Evolutionary conservation across 768 basidiomycete genomes (phyloP), one percentile per base, ranked within the genome.

Genomic region (Trichaptum fuscoviolaceum): DNA sequence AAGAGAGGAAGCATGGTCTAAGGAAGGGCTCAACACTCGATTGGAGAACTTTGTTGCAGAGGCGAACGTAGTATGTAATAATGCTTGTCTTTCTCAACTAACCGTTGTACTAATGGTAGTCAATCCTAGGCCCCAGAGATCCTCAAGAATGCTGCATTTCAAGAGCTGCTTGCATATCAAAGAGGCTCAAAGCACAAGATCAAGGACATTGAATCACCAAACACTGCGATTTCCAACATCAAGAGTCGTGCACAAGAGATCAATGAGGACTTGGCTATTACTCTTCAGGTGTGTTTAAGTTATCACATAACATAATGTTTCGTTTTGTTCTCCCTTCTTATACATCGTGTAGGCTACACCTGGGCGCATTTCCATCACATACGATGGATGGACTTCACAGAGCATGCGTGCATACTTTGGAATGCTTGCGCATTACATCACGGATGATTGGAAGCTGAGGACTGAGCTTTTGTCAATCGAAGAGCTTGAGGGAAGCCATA

Each of bases 341-440:
- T 18, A 7, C 9, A 20, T 17, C 3, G 3, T 17, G 24, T 61
- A 61, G 59, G 23, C 12, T 61, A 17, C 59, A 7, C 59, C 59
- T 61, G 59, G 59, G 15, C 59, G 12, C 30, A 12, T 61, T 23
- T 61, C 59, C 15, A 12, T 61, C 24, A 61, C 59, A 18, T 61
- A 25, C 15, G 59, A 61, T 34, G 59, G 59, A 15, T 61, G 59
- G 59, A 61, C 59, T 12, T 61, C 59, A 17, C 10, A 61, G 15
- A 61, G 15, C 30, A 61, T 61, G 59, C 10, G 15, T 9, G 59
- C 59, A 24, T 61, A 61, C 23, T 34, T 61, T 24, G 59, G 59
- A 15, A 34, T 61, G 15, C 15, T 34, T 12, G 59, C 23, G 15
- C 59, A 61, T 23, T 61, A 25, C 18, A 61, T 61, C 23, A 20